Evolutionary conservation across 371 early-diverging fungal genomes (phyloP).

Genomic region (Mucor ambiguus): DNA sequence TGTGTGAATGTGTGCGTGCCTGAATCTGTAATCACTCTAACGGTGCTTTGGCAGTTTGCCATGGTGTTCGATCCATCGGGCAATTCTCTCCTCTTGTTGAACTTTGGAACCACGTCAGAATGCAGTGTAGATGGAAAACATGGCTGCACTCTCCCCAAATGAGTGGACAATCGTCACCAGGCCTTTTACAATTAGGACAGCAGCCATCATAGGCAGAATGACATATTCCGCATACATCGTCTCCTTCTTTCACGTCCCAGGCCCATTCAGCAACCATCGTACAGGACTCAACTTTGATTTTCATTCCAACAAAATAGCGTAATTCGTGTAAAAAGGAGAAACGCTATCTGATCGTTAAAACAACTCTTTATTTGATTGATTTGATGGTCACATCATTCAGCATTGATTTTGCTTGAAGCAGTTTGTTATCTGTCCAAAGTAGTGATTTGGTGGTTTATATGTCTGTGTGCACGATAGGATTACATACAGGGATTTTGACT

Average conservation of each 20-base stretch:
- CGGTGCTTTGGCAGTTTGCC: conserved; percentile 54
- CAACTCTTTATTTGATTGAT: background rate
- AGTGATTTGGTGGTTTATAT: too few species aligned
- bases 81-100: conserved; percentile 73
- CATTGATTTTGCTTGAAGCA: too few species aligned
- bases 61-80: conserved; percentile 84
- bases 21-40: background rate
- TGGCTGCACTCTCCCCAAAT: conserved; percentile 89
- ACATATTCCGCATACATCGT: conserved; percentile 90
- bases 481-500: background rate
- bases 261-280: conserved; percentile 45
- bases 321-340: conserved; percentile 1
- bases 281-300: conserved; percentile 40
- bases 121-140: conserved; percentile 90
- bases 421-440: too few species aligned
- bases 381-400: background rate
- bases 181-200: conserved; percentile 81
- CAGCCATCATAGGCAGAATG: conserved; percentile 75
- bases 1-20: background rate
- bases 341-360: background rate
- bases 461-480: background rate
- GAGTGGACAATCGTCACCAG: conserved; percentile 88
- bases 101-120: conserved; percentile 77
- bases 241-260: conserved; percentile 43
- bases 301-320: conserved; percentile 26